Evolutionary conservation across 2,329 filamentous ascomycete species (phyloP).

Genomic region (Colletotrichum kahawae): DNA sequence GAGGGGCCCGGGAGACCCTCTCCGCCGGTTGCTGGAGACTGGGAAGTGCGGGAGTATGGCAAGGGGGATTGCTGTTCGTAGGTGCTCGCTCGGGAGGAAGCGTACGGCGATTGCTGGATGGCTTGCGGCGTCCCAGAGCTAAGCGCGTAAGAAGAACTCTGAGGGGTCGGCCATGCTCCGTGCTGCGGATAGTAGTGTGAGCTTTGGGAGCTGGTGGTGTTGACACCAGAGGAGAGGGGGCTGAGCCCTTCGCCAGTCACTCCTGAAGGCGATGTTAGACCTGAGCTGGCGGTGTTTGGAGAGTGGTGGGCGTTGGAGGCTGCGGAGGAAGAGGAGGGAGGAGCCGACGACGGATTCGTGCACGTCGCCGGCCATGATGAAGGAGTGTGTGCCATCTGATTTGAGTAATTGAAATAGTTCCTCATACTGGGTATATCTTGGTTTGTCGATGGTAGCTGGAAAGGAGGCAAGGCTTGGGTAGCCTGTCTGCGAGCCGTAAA

Average conservation of each 20-base stretch:
- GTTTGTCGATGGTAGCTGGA: slow-evolving; percentile 68
- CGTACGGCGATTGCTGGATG: slow-evolving; percentile 1
- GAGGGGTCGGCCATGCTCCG: slow-evolving; percentile 64
- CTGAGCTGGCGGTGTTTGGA: slow-evolving; percentile 45
- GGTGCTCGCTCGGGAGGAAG: slow-evolving; percentile 12
- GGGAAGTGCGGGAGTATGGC: slow-evolving; percentile 38
- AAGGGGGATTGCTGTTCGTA: slow-evolving; percentile 60
- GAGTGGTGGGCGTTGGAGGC: slow-evolving; percentile 45
- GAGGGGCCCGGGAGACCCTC: slow-evolving; percentile 71
- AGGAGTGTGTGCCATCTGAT: neutral
- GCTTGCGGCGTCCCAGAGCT: slow-evolving; percentile 54
- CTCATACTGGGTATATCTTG: slow-evolving; percentile 50
- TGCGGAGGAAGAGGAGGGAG: slow-evolving; percentile 51
- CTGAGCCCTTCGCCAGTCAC: slow-evolving; percentile 64
- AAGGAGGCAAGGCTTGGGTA: slow-evolving; percentile 70
- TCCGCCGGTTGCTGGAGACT: slow-evolving; percentile 56
- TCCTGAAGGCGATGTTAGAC: slow-evolving; percentile 61
- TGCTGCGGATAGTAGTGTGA: slow-evolving; percentile 52
- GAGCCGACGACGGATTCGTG: slow-evolving; percentile 15
- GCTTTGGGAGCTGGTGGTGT: slow-evolving; percentile 60
- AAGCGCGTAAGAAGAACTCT: slow-evolving; percentile 57
- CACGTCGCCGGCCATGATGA: slow-evolving; percentile 6
- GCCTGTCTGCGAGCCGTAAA: slow-evolving; percentile 75
- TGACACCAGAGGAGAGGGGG: slow-evolving; percentile 65
- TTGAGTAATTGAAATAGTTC: slow-evolving; percentile 27